Base-by-base conservation (phyloP, 352 stramenopile species). In the Thraustotheca clavata region DNA sequence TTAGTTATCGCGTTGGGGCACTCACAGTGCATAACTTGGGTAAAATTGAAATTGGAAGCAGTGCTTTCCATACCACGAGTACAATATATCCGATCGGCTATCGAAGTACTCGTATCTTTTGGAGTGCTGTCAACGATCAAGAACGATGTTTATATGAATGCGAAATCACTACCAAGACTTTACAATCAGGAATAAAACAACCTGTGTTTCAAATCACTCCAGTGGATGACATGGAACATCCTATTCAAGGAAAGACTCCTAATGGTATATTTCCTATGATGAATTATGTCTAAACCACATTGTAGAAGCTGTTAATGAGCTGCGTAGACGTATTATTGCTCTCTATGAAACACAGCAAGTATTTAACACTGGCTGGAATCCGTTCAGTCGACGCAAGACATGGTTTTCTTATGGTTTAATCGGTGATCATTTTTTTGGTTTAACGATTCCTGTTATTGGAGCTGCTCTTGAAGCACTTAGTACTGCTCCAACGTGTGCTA, bases 61-160 rank as follows among this genome's bases (percentile, higher is more conserved):
- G 80, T 22, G 79, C 79, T 31, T 98, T 97, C 67, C 89, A 98
- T 67, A 86, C 75, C 16, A 72, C 82, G 48, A 76, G 91, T 31
- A 79, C 86, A 4, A 89, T 98, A 18, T 97, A 82, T 36, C 91
- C 94, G 7, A 43, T 90, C 9, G 90, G 91, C 0, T 98, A 88
- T 63, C 81, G 87, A 12, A 95, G 90, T 32, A 95, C 89, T 7
- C 77, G 94, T 24, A 97, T 97, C 46, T 98, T 95, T 63, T 98
- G 92, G 92, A 97, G 88, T 18, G 78, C 78, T 0, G 69, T 69
- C 3, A 36, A 66, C 8, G 39, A 90, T 7, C 75, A 69, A 1
- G 75, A 49, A 4, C 76, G 93, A 1, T 97, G 87, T 52, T 67
- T 97, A 31, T 98, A 98, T 67, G 81, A 97, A 41, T 91, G 94